Percentiles rank a stretch among this genome's conserved stretches.
Conservation (phyloP, 176 grass and related monocot species). For the Eleusine coracana region DNA sequence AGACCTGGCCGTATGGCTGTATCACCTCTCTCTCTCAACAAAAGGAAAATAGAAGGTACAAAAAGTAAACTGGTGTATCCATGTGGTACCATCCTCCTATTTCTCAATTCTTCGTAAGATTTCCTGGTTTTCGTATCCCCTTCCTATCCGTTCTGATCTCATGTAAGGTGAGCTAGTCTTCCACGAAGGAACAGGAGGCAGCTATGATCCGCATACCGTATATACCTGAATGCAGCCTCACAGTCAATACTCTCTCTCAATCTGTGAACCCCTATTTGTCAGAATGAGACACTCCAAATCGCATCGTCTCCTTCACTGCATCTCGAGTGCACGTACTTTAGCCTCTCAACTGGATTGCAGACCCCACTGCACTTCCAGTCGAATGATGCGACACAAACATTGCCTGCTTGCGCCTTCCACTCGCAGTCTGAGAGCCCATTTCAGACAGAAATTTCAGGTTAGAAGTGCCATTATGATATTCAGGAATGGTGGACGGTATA, state of each 20-base stretch:
- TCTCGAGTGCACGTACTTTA: constrained; percentile 72
- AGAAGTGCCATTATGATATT: not conserved
- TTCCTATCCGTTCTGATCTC: constrained; percentile 7
- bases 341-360: constrained; percentile 85
- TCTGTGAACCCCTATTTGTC: not conserved
- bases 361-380: constrained; percentile 95
- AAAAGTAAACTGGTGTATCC: not conserved
- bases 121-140: not conserved
- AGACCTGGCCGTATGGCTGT: not conserved
- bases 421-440: constrained; percentile 70
- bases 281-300: constrained; percentile 77
- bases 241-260: constrained; percentile 13
- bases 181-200: constrained; percentile 1
- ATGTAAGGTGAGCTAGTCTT: not conserved
- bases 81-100: not conserved
- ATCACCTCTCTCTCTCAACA: constrained; percentile 26
- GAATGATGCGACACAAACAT: constrained; percentile 79
- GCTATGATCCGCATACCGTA: constrained; percentile 20
- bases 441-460: constrained; percentile 18
- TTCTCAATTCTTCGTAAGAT: constrained; percentile 17
- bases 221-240: not conserved
- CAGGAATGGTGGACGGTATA: constrained; percentile 4
- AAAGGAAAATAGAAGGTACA: not conserved
- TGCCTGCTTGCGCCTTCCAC: constrained; percentile 84
- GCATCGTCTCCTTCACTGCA: constrained; percentile 87